phyloP scores from a whole-genome alignment of 768 basidiomycete species.

The Suillus sp. region DNA sequence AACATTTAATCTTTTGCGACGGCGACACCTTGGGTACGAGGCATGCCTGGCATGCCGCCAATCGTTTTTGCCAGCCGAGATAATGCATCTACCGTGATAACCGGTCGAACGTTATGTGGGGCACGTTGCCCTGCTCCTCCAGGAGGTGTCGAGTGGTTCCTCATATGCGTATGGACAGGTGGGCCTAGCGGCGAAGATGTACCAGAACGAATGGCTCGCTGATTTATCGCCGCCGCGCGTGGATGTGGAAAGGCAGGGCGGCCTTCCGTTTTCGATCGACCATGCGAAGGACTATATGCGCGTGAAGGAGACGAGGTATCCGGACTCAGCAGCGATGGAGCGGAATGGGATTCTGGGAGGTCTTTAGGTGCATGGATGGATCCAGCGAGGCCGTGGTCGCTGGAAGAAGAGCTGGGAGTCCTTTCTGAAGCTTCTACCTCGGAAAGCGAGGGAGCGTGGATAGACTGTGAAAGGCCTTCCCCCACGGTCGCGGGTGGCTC shows the following conservation, averaged over 20 bases:
- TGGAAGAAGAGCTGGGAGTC: slow-evolving; percentile 23
- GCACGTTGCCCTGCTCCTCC: slow-evolving; percentile 41
- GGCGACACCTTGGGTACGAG: slow-evolving; percentile 30
- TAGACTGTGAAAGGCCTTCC: slow-evolving; percentile 31
- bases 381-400: slow-evolving; percentile 43
- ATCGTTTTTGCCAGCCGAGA: slow-evolving; percentile 66
- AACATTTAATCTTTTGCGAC: slow-evolving; percentile 24
- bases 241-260: slow-evolving; percentile 39
- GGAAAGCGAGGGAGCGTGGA: slow-evolving; percentile 24
- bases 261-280: slow-evolving; percentile 60
- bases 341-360: slow-evolving; percentile 41
- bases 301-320: slow-evolving; percentile 28
- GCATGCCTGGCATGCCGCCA: slow-evolving; percentile 36
- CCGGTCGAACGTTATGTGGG: slow-evolving; percentile 56
- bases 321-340: slow-evolving; percentile 33
- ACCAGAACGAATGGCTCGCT: slow-evolving; percentile 45
- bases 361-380: slow-evolving; percentile 60
- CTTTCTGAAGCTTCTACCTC: slow-evolving; percentile 24
- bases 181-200: slow-evolving; percentile 46
- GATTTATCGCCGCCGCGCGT: slow-evolving; percentile 24
- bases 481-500: slow-evolving; percentile 18
- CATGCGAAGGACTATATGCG: slow-evolving; percentile 44
- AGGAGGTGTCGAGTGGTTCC: slow-evolving; percentile 71
- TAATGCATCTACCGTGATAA: slow-evolving; percentile 73
- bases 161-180: slow-evolving; percentile 40